These are phyloP conservation scores for Fomitopsis pulvina DNA, from an alignment of 768 basidiomycete species.

Conservation along the genomic window DNA sequence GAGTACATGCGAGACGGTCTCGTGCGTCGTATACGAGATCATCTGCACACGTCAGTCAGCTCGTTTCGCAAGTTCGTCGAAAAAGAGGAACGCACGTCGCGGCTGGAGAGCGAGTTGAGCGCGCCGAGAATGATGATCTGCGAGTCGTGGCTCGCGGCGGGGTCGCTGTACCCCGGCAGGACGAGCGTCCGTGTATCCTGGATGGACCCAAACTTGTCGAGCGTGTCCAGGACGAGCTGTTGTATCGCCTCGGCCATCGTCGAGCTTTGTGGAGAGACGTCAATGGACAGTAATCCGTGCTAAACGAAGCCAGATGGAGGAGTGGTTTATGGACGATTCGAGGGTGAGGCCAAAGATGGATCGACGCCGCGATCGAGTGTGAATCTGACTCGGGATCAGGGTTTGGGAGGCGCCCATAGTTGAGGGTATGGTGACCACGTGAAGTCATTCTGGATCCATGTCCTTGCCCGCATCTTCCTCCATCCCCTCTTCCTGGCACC, in stretches of 20 bases:
- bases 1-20: slow-evolving; percentile 63
- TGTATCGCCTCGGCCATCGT: slow-evolving; percentile 76
- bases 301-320: no score
- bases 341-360: slow-evolving; percentile 10
- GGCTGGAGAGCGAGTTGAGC: slow-evolving; percentile 82
- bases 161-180: slow-evolving; percentile 54
- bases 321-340: no score
- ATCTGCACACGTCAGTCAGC: slow-evolving; percentile 46
- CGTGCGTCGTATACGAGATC: slow-evolving; percentile 75
- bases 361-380: not conserved
- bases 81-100: slow-evolving; percentile 52
- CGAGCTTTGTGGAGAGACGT: not conserved
- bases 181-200: slow-evolving; percentile 62
- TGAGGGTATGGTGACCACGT: not conserved
- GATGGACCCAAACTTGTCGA: slow-evolving; percentile 51
- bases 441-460: slow-evolving; percentile 8
- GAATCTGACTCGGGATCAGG: not conserved
- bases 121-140: slow-evolving; percentile 86
- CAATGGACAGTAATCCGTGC: no score
- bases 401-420: slow-evolving; percentile 13
- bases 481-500: slow-evolving; percentile 39
- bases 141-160: slow-evolving; percentile 61
- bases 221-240: slow-evolving; percentile 67
- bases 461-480: slow-evolving; percentile 11
- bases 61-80: not conserved